phyloP scores from a whole-genome alignment of 1,284 basidiomycete genomes.

The Pisolithus thermaeus region DNA sequence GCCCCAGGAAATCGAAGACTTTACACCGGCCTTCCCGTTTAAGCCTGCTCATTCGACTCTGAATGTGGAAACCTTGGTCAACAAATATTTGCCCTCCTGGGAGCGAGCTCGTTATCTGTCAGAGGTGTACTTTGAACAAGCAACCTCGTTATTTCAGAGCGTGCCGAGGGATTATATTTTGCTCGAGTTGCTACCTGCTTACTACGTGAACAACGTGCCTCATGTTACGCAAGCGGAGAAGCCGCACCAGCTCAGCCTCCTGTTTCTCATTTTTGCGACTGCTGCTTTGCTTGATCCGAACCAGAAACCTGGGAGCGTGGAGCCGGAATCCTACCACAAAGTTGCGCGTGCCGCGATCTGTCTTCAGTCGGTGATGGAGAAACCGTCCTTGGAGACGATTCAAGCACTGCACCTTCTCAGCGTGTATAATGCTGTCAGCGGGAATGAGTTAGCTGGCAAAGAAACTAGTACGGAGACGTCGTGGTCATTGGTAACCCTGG shows the following conservation, averaged over 20 bases:
- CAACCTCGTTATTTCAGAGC: conserved; percentile 52
- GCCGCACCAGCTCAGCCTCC: conserved; percentile 50
- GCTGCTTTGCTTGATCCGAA: conserved; percentile 47
- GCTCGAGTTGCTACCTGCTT: conserved; percentile 49
- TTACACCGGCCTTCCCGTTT: conserved; percentile 60
- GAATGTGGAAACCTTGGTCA: conserved; percentile 44
- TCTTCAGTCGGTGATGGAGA: conserved; percentile 57
- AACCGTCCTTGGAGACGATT: conserved; percentile 60
- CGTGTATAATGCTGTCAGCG: conserved; percentile 47
- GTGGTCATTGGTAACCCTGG: conserved; percentile 52
- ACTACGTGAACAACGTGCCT: conserved; percentile 28
- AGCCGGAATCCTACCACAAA: conserved; percentile 59
- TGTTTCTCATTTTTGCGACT: conserved; percentile 60
- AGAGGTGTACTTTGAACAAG: conserved; percentile 50
- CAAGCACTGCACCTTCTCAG: conserved; percentile 56
- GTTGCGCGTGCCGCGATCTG: conserved; percentile 54
- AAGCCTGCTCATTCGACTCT: conserved; percentile 48
- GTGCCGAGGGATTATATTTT: conserved; percentile 45
- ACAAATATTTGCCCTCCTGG: conserved; percentile 45
- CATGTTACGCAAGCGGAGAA: conserved; percentile 28
- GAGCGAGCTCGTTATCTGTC: conserved; percentile 42
- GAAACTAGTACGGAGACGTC: conserved; percentile 55
- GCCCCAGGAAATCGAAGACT: conserved; percentile 41
- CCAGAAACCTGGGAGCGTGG: conserved; percentile 30
- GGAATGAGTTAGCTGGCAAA: conserved; percentile 29